Conservation (phyloP, 2,329 filamentous ascomycete species). For the Fusarium gaditjirri region DNA sequence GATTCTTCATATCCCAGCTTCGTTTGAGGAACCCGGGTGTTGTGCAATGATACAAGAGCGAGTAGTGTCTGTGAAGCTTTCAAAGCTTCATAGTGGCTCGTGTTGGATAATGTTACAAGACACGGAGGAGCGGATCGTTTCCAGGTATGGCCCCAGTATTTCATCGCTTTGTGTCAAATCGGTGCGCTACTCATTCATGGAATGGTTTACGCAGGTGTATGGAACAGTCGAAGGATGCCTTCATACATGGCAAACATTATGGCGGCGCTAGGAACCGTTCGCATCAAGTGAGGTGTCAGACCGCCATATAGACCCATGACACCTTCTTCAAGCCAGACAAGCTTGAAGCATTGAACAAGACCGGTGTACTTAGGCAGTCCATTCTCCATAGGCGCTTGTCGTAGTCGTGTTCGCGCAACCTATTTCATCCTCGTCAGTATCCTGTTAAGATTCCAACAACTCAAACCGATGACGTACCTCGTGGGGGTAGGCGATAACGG, state of each 20-base stretch:
- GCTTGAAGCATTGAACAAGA: conserved; percentile 85
- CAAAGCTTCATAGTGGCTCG: background rate
- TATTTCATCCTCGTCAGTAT: conserved; percentile 45
- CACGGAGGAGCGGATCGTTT: background rate
- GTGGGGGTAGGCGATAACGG: conserved; percentile 89
- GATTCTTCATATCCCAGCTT: conserved; percentile 2
- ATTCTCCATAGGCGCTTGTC: conserved; percentile 81
- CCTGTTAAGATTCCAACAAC: background rate
- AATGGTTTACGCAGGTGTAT: conserved; percentile 49
- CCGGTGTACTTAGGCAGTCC: conserved; percentile 87
- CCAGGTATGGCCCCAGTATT: background rate
- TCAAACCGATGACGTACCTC: conserved; percentile 67
- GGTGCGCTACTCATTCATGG: background rate
- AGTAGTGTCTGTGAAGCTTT: background rate
- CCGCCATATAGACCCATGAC: conserved; percentile 88
- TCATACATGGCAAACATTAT: conserved; percentile 96
- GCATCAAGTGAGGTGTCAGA: conserved; percentile 88
- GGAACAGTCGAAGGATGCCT: conserved; percentile 62
- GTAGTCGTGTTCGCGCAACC: conserved; percentile 84
- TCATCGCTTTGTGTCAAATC: background rate
- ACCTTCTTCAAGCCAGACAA: conserved; percentile 89
- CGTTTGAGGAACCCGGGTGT: conserved; percentile 2
- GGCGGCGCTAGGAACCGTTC: conserved; percentile 89
- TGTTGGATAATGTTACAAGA: conserved; percentile 26
- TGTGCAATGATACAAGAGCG: conserved; percentile 14